Evolutionary conservation across 2,329 filamentous ascomycete species (phyloP), one percentile per base, ranked within the genome.

Genomic region (Colletotrichum euphorbiae): DNA sequence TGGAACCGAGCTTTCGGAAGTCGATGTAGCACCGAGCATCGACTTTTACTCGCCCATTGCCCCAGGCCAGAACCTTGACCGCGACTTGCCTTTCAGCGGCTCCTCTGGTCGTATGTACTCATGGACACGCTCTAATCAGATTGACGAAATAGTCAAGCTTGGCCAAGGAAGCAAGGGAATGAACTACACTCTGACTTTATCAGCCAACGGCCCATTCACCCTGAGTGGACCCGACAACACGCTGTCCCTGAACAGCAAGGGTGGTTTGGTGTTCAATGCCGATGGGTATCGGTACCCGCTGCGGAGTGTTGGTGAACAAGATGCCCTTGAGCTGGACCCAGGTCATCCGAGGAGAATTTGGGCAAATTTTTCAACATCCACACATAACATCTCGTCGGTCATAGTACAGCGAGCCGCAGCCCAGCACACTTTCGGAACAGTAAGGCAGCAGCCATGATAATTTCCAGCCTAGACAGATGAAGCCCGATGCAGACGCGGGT

Each of bases 311-410:
- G 75, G 77, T 0, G 75, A 80, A 40, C 38, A 67, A 2, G 82
- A 83, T 62, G 84, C 81, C 11, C 80, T 81, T 50, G 83, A 85
- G 19, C 82, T 82, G 50, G 84, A 87, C 28, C 72, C 78, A 0
- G 80, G 77, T 0, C 80, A 83, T 28, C 83, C 82, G 0, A 85
- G 85, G 0, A 79, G 85, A 2, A 87, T 87, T 54, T 87, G 84
- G 84, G 75, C 76, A 1, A 87, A 87, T 66, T 71, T 74, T 3
- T 82, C 83, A 0, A 75, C 76, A 1, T 86, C 84, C 0, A 79
- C 80, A 0, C 85, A 87, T n/a, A n/a, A n/a, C n/a, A n/a, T n/a
- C n/a, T n/a, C n/a, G n/a, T n/a, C n/a, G n/a, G n/a, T n/a, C n/a
- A n/a, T n/a, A n/a, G n/a, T n/a, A n/a, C n/a, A n/a, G n/a, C n/a